Percentiles rank a stretch among this genome's conserved stretches.
phyloP scores from a whole-genome alignment of 805 yeast species.

The Wickerhamiella domercqiae region DNA sequence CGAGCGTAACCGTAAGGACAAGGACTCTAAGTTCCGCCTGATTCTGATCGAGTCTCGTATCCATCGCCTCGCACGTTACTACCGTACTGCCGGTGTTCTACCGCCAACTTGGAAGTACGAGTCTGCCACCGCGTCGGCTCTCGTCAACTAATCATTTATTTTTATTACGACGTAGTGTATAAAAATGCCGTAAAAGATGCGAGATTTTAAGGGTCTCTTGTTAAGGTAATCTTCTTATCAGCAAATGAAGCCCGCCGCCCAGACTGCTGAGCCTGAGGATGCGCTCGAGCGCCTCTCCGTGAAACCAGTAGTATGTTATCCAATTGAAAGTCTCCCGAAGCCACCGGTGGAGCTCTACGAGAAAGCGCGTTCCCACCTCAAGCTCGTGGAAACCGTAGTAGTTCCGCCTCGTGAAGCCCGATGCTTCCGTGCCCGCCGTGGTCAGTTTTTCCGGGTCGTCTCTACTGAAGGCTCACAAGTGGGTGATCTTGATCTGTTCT shows the following conservation, averaged over 20 bases:
- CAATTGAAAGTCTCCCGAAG: not conserved
- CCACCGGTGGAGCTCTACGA: not conserved
- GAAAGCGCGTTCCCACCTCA: not conserved
- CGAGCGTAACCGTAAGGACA: conserved; percentile 99
- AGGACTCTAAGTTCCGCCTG: conserved; percentile 99
- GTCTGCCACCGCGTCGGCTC: conserved; percentile 99
- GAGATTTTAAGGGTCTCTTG: not conserved
- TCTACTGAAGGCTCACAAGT: not conserved
- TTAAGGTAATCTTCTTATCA: not conserved
- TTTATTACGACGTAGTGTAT: not conserved
- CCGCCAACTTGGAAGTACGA: conserved; percentile 99
- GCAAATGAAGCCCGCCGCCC: not conserved
- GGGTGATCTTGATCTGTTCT: not conserved
- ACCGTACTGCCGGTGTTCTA: conserved; percentile 97
- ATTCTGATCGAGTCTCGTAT: conserved; percentile 99
- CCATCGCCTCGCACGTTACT: conserved; percentile 99
- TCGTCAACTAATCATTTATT: conserved; percentile 62
- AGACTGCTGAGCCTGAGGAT: not conserved
- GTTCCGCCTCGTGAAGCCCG: not conserved
- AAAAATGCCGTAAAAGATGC: not conserved
- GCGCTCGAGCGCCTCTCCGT: not conserved
- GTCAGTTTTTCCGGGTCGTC: not conserved
- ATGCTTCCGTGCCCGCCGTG: not conserved
- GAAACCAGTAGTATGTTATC: not conserved
- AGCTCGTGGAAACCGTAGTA: not conserved